Conservation (phyloP, 805 yeast genomes). For the Starmerella bombicola region DNA sequence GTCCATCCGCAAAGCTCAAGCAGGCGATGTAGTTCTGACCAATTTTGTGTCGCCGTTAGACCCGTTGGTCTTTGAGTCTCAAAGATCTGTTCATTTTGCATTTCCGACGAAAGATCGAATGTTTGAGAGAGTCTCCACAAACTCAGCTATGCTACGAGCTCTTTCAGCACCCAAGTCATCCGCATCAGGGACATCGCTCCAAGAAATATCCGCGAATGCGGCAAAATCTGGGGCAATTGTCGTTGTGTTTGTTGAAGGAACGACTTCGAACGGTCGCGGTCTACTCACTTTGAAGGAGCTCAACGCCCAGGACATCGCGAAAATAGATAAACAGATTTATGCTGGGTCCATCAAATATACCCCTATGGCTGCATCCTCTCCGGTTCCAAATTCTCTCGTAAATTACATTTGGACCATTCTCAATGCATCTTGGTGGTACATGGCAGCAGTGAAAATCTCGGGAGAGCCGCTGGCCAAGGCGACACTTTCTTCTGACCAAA, state of each 20-base stretch:
- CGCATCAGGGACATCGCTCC: background rate
- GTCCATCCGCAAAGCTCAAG: constrained; percentile 14
- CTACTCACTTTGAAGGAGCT: constrained; percentile 43
- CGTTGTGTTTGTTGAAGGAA: constrained; percentile 64
- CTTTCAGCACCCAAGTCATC: constrained; percentile 6
- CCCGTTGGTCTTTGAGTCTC: constrained; percentile 31
- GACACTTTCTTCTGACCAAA: constrained; percentile 10
- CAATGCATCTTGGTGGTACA: constrained; percentile 23
- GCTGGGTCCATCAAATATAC: constrained; percentile 28
- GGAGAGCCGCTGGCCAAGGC: constrained; percentile 23
- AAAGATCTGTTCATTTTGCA: constrained; percentile 23
- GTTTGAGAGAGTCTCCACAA: constrained; percentile 15
- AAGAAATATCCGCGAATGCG: constrained; percentile 15
- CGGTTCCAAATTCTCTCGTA: constrained; percentile 26
- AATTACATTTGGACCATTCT: constrained; percentile 24
- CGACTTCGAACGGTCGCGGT: constrained; percentile 73
- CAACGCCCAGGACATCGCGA: constrained; percentile 19
- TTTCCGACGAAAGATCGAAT: constrained; percentile 34
- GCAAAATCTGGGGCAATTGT: constrained; percentile 34
- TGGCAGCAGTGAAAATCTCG: constrained; percentile 24
- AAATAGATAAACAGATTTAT: constrained; percentile 15
- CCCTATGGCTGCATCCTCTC: constrained; percentile 28
- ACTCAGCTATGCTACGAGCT: constrained; percentile 19
- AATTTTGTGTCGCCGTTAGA: constrained; percentile 53
- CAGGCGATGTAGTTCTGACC: constrained; percentile 41